Conservation (phyloP, 2,329 filamentous ascomycete species). For the Fusarium chuoi region DNA sequence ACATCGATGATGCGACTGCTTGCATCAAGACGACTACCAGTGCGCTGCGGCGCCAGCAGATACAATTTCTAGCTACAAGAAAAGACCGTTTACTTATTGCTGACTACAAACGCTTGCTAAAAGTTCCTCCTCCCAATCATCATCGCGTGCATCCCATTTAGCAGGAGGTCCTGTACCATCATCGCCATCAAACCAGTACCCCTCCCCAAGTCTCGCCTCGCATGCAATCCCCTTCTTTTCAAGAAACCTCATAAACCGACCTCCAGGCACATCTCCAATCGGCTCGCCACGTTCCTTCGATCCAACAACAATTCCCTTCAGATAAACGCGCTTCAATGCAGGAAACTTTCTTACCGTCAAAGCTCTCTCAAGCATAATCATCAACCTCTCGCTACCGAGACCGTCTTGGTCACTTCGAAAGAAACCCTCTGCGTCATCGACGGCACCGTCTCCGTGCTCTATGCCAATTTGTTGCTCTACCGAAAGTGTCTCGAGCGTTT, state of each 20-base stretch:
- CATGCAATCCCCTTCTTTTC: neutral
- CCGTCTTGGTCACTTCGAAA: neutral
- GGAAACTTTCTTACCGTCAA: neutral
- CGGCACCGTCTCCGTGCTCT: neutral
- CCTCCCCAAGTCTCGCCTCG: neutral
- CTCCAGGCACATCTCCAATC: neutral
- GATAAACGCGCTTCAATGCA: neutral
- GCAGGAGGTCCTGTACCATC: neutral
- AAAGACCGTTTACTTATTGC: too few species aligned
- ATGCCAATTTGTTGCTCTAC: neutral
- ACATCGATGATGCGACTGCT: neutral
- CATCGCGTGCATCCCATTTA: neutral
- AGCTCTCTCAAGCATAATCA: neutral
- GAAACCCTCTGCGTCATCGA: neutral
- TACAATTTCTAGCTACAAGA: rapidly evolving
- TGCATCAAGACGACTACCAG: neutral
- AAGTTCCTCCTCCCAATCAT: neutral
- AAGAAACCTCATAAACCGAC: neutral
- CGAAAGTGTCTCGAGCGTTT: neutral
- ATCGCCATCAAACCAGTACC: neutral
- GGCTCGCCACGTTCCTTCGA: neutral
- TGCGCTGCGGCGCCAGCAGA: rapidly evolving
- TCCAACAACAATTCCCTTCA: neutral
- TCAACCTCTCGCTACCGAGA: neutral
- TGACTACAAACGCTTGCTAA: neutral